These are phyloP conservation scores for Melanomma pulvis-pyrius DNA, from an alignment of 495 filamentous ascomycete genomes.

Conservation along the genomic window DNA sequence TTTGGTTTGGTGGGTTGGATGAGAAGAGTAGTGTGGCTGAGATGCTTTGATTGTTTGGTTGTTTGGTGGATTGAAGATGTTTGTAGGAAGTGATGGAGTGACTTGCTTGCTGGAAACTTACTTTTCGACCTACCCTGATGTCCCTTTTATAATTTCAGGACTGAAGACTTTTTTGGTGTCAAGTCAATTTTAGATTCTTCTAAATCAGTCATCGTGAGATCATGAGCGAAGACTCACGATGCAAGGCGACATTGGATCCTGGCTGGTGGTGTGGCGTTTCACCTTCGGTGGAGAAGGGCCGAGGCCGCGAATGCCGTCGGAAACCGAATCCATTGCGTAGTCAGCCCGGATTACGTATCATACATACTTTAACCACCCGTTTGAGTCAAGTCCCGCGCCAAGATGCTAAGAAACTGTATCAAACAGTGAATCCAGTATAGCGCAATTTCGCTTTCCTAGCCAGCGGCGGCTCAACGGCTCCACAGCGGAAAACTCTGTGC, in stretches of 20 bases:
- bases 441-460: not conserved
- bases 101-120: not conserved
- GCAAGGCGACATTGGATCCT: not conserved
- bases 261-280: not conserved
- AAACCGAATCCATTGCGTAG: not conserved
- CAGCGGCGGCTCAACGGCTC: not conserved
- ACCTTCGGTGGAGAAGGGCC: not conserved
- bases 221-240: slow-evolving; percentile 8
- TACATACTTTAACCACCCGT: too few species aligned
- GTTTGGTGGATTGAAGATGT: not conserved
- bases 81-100: not conserved
- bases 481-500: not conserved
- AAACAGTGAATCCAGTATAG: not conserved
- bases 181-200: not conserved
- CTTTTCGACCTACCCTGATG: not conserved
- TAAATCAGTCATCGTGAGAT: slow-evolving; percentile 7
- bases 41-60: not conserved
- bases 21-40: not conserved
- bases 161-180: not conserved
- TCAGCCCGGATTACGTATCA: not conserved
- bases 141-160: not conserved
- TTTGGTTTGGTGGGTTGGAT: not conserved
- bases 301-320: not conserved
- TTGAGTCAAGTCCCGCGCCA: not conserved
- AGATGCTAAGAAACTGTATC: not conserved